Conservation (phyloP, 2,329 filamentous ascomycete genomes). For the Phaeomoniella chlamydospora region DNA sequence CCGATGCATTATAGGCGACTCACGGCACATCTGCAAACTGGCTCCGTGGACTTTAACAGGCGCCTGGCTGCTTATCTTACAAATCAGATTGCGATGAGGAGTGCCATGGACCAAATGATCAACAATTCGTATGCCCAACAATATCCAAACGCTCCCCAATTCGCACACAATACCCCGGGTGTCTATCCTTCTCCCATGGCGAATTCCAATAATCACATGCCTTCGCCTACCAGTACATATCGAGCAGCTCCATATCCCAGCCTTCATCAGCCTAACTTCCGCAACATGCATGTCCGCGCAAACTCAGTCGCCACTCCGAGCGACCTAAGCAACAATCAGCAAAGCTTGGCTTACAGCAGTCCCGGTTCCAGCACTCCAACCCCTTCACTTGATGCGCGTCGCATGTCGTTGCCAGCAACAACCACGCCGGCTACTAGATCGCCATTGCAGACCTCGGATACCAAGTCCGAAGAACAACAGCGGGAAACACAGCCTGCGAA, state of each 20-base stretch:
- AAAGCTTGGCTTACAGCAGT: conserved; percentile 4
- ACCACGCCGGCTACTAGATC: conserved; percentile 3
- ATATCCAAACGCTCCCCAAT: conserved; percentile 21
- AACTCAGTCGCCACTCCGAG: conserved; percentile 7
- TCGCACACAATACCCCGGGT: conserved; percentile 18
- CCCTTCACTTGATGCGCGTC: conserved; percentile 18
- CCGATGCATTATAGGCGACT: conserved; percentile 52
- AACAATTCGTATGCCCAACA: conserved; percentile 22
- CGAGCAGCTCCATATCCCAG: conserved; percentile 28
- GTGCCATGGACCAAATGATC: conserved; percentile 30
- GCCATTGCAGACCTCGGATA: conserved; percentile 5
- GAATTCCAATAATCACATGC: conserved; percentile 7
- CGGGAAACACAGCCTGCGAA: conserved; percentile 12
- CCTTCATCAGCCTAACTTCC: conserved; percentile 13
- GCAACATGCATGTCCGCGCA: conserved; percentile 7
- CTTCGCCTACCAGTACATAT: conserved; percentile 13
- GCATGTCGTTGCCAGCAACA: conserved; percentile 27
- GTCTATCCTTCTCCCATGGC: conserved; percentile 18
- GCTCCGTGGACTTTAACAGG: conserved; percentile 46
- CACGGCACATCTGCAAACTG: conserved; percentile 46
- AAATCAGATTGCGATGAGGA: conserved; percentile 42
- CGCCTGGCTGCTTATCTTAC: conserved; percentile 45
- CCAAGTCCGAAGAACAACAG: conserved; percentile 8
- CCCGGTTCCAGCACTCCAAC: conserved; percentile 23
- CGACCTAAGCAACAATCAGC: conserved; percentile 1